Base-by-base conservation (phyloP, 2,329 filamentous ascomycete genomes). In the Claviceps fusiformis region DNA sequence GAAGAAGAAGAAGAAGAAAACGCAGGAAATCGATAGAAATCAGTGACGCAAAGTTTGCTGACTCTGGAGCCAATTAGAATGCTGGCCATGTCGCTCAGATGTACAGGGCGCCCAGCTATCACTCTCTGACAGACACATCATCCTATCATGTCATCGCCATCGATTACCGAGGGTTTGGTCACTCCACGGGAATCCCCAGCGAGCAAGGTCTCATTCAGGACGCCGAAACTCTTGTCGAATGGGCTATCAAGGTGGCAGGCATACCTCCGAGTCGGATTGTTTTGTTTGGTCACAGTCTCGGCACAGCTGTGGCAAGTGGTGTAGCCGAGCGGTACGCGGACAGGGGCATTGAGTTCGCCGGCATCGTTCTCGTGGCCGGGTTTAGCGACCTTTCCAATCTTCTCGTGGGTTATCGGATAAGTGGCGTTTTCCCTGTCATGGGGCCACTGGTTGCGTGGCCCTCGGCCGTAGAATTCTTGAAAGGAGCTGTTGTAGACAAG, bases 121-220 rank as follows among this genome's bases (percentile, higher is more conserved):
- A 90, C 62, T 78, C 83, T 48, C 74, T 95, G 46, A 82, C 89
- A 4, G 80, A 86, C 53, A 82, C 84, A 3, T 86, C 86, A 2
- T 79, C 78, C 0, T 83, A 90, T 54, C 91, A 96, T 65, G 80
- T 95, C 48, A 75, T 96, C n/a, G 81, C 89, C 44, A 83, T 95
- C 62, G 90, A 95, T 73, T 96, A 96, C 70, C 86, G 91, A 19
- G 91, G 91, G 7, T 96, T 89, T 62, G 91, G 90, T 0, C 77
- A 81, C 44, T 93, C 87, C 9, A 88, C 84, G 0, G 89, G 92
- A n/a, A 72, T 70, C 4, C 92, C 92, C 0, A 85, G 83, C 0
- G 92, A 97, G 71, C 72, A 78, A 41, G 92, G 92, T 0, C 72
- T 97, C 8, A 87, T 95, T 55, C 81, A 80, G 5, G 92, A 97